Base-by-base conservation (phyloP, 768 basidiomycete species). In the Infundibulicybe gibba region DNA sequence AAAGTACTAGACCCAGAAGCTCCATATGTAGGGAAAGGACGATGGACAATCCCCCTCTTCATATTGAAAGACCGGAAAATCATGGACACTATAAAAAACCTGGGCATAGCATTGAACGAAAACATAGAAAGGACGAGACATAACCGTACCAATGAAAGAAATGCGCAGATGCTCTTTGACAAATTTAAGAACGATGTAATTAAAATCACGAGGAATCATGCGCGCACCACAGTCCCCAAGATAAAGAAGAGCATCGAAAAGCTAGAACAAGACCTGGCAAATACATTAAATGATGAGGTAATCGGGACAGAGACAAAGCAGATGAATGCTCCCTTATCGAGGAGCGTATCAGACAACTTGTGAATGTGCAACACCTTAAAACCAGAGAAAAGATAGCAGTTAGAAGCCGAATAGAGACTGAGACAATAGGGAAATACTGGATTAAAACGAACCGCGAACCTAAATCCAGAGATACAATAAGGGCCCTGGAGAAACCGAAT, bases 21-120 rank as follows among this genome's bases (percentile, higher is more conserved):
- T 14, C 63, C 70, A 13, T 34, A 35, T 15, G 54, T 61, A n/a
- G 68, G 67, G 0, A 51, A 51, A 42, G 70, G 67, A 8, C 45
- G 66, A 31, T 70, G 68, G 65, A 32, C 51, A 1, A 55, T 68
- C 9, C 63, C 62, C 3, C 12, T 1, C 11, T 47, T 45, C 33
- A 5, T 60, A 12, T 25, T 58, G 1, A 57, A 54, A 45, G 58
- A 66, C 41, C 48, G 52, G 14, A 44, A 16, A 44, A 42, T 34
- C 8, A 33, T 33, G 12, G 31, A 51, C 17, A 35, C 37, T 1
- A 9, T 54, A 5, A 39, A 51, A n/a, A 20, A 49, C 9, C 8
- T 51, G 2, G 46, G 49, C 10, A 43, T 25, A 4, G 25, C 25
- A 3, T 8, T 25, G 8, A 25, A 3, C 3, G 8, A 25, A 4